These are phyloP conservation scores for Pterocarpus santalinus DNA, from an alignment of 306 rosid species.

Conservation along the genomic window DNA sequence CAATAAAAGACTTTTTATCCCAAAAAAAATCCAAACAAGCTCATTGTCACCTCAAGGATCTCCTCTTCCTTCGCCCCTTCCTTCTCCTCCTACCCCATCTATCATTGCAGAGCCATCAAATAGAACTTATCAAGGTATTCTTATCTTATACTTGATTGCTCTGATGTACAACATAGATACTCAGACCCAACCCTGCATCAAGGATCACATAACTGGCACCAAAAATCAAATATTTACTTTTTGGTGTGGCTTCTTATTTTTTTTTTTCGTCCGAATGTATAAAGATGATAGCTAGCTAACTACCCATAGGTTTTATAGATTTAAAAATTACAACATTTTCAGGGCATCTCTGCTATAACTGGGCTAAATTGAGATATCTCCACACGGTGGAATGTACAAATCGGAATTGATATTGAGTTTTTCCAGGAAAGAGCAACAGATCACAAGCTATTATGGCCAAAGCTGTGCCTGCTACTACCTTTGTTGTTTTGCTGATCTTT, in stretches of 20 bases:
- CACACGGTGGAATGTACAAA: neutral
- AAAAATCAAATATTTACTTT: neutral
- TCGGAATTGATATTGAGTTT: neutral
- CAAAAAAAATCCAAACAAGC: too few relatives aligned
- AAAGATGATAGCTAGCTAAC: neutral
- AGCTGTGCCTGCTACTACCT: constrained; percentile 43
- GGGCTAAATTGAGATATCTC: neutral
- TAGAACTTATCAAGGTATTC: neutral
- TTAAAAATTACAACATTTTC: neutral
- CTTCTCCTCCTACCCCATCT: constrained; percentile 13
- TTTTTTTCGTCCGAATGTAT: neutral
- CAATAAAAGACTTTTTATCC: too few relatives aligned
- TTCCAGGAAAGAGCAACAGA: constrained; percentile 42
- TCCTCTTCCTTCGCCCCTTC: neutral
- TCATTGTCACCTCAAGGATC: neutral
- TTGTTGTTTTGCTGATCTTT: constrained; percentile 35
- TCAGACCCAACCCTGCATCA: neutral
- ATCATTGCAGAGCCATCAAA: neutral
- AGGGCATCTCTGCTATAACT: neutral
- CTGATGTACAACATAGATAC: neutral
- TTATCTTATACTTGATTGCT: neutral
- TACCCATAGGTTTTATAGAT: too few relatives aligned
- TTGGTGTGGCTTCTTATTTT: neutral
- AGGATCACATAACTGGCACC: neutral
- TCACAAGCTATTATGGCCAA: constrained; percentile 19